Base-by-base conservation (phyloP, 2,329 filamentous ascomycete genomes). In the Botrytis tulipae region DNA sequence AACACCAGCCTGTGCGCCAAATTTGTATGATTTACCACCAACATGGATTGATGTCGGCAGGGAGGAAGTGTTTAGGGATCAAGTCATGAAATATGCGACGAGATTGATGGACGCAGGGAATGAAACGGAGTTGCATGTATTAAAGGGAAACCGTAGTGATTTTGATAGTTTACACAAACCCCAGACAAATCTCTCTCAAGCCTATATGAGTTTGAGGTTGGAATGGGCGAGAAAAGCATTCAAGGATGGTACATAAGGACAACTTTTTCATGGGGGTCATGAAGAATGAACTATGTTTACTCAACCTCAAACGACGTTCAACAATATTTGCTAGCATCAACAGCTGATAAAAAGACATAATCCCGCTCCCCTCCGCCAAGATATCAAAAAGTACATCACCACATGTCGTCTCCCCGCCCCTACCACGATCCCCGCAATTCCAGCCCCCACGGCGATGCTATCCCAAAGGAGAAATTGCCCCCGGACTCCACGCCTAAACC, bases 1-100 rank as follows among this genome's bases (percentile, higher is more conserved):
- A 69, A 80, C 79, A 2, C 81, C 82, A 9, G 78, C 77, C 3
- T 74, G 81, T 62, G 80, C 78, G 12, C 69, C 54, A 7, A 78
- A 82, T 73, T 76, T 83, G 29, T 75, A 74, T 16, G 75, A 77
- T 2, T 70, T 83, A 3, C 82, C 82, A 29, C 76, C 78, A 16
- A 80, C 81, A 6, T 83, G 79, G 66, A 76, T 83, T n/a, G 82
- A 83, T 73, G 81, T 80, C 48, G 82, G 81, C 14, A 77, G 77
- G 14, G 80, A 79, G 2, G 81, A 83, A 60, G 76, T 78, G 0
- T 82, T 82, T 73, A 78, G 82, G 35, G 82, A 81, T 74, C 81
- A 83, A 71, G 78, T 78, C 73, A 77, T 82, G 16, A 77, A 77
- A 9, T 83, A 80, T 75, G 82, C 82, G 37, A 76, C 77, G 20